Base-by-base conservation (phyloP, 305 asterid species). In the Rubia tinctorum region DNA sequence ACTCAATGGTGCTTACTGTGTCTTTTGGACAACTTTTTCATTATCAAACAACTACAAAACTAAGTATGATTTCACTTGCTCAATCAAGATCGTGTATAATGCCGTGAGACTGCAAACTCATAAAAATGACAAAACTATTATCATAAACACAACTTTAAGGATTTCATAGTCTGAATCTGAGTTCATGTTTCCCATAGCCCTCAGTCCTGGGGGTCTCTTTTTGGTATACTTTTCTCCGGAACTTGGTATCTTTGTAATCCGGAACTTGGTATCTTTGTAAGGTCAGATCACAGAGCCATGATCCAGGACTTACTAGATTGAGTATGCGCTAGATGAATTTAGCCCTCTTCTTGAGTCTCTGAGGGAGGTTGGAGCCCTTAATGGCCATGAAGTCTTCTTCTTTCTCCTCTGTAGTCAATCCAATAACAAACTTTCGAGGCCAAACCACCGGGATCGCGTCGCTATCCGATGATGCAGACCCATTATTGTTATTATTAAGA, bases 351-450 rank as follows among this genome's bases (percentile, higher is more conserved):
- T 94, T 94, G 72, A 97, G 98, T 74, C 98, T 87, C 68, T 93
- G 98, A 72, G 98, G 98, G 2, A 91, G 95, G 73, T 90, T 93
- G 74, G 98, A 93, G 49, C 98, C 98, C 85, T 90, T 93, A 64
- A 93, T 86, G 42, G 94, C 91, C 95, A 91, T 59, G 73, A 93
- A 93, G 77, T 93, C 98, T 77, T 93, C 98, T 79, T 93, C 97
- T 79, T 93, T 93, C 87, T 93, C 98, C 86, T 93, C 91, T 72
- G 89, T 93, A 1, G 98, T 93, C 79, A 93, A 81, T 44, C 87
- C 91, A 70, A 94, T 88, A 86, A 79, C 91, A 65, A 94, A 94
- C 89, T 87, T 91, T 0, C 97, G 96, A 27, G 93, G 97, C 96
- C 96, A 94, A 76, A 82, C 81, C 22, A 86, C 81, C 67, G 92